Base-by-base conservation (phyloP, 163 green algal species). In the Chlorella variabilis region DNA sequence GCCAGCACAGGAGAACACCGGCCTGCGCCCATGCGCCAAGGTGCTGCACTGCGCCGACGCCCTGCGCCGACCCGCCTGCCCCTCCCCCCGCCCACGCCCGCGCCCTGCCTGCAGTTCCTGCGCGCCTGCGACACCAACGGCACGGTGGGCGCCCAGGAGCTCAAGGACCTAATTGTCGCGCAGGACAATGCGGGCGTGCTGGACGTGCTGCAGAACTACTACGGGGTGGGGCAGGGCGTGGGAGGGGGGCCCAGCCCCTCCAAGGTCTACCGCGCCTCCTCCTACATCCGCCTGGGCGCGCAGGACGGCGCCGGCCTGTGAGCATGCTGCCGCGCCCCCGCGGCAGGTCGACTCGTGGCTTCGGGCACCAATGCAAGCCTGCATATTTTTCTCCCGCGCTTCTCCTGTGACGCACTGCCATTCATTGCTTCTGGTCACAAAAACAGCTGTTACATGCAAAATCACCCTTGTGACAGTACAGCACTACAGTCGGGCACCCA, bases 141-240 rank as follows among this genome's bases (percentile, higher is more conserved):
- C 27, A 87, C 84, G 9, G 69, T 89, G 58, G 81, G 75, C 2
- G 83, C 71, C 0, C 62, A 41, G 23, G 85, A 91, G 73, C 73
- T 88, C 63, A 68, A 36, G 9, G 81, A 87, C 41, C 39, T 87
- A 9, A 80, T 89, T 54, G 42, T 92, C 3, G 77, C 84, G 0
- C 62, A 78, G 27, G 80, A 82, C 71, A 87, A 90, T 63, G 71
- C 79, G 8, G 83, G 86, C 7, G 86, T 89, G 29, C 80, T 85
- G 62, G 61, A 75, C 4, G 61, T 62, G 56, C 75, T 83, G 66
- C 51, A 56, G 25, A 59, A 7, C 33, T 73, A 73, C 75, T 81
- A 81, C 59, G 29, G 18, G 23, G 59, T 81, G 48, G n/a, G 9
- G 5, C 18, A 29, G 18, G 63, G 17, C 63, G 34, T 9, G 8